phyloP scores from a whole-genome alignment of 148 eudicot genomes.

The Diospyros kaki region DNA sequence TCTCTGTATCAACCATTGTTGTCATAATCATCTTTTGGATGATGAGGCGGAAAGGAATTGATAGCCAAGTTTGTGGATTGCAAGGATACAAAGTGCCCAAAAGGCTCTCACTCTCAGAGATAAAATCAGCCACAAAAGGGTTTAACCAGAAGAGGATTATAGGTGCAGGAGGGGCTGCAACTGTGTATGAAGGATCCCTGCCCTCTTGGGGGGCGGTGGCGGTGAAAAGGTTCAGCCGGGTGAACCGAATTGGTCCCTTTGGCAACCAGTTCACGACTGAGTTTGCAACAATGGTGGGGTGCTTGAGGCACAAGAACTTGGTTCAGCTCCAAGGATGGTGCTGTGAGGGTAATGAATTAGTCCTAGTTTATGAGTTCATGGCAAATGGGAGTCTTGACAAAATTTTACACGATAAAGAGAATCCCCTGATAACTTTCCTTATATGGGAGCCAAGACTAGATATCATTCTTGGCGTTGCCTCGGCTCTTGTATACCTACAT shows the following conservation, averaged over 20 bases:
- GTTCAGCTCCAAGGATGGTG: conserved; percentile 75
- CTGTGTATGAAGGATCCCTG: conserved; percentile 48
- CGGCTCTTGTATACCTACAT: conserved; percentile 58
- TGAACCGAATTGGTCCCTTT: conserved; percentile 11
- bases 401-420: conserved; percentile 29
- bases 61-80: conserved; percentile 15
- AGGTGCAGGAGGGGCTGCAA: conserved; percentile 56
- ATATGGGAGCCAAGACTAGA: conserved; percentile 50
- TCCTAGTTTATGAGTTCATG: conserved; percentile 62
- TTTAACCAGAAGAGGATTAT: conserved; percentile 43
- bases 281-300: conserved; percentile 47
- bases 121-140: conserved; percentile 49
- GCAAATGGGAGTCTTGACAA: conserved; percentile 63
- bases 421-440: conserved; percentile 17
- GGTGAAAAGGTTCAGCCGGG: conserved; percentile 47
- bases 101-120: conserved; percentile 41
- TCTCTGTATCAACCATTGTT: conserved; percentile 12
- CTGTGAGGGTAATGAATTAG: conserved; percentile 49
- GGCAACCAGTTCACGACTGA: conserved; percentile 44
- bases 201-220: conserved; percentile 42
- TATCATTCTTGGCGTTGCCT: conserved; percentile 50
- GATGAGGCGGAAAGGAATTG: conserved; percentile 12
- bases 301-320: conserved; percentile 50
- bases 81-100: conserved; percentile 32
- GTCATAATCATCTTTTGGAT: conserved; percentile 17